Base-by-base conservation (phyloP, 331 rosid species). In the Phaseolus coccineus region DNA sequence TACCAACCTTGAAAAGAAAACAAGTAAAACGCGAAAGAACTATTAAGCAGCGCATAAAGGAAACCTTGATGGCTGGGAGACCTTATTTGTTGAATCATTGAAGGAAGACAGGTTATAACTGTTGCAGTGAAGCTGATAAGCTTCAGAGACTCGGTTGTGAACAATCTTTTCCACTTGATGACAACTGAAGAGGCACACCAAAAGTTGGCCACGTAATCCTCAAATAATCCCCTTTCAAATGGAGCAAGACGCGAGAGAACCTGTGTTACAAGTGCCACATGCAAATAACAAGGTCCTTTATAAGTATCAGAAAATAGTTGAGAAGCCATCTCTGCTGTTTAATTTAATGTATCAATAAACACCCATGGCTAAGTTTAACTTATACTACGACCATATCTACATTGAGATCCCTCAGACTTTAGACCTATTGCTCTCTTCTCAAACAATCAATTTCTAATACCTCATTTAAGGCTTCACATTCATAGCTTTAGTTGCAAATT, bases 121-220 rank as follows among this genome's bases (percentile, higher is more conserved):
- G 99, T 96, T 62, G 92, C 90, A 13, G 73, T 69, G 28, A 91
- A 83, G 89, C 99, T 93, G 81, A 93, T 53, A 61, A 89, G 85
- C 73, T 90, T 93, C 82, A 96, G 80, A 19, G 90, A 73, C 44
- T 84, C 85, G 62, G 93, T 85, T 74, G 91, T 55, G 71, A 93
- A 89, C 73, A 91, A 79, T 82, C 90, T 93, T 87, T 93, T 96
- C 99, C 99, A 96, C 85, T 96, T 91, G 64, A 96, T 75, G 73
- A 93, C 78, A 81, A 91, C 84, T 8, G 97, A 96, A 57, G 98
- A 89, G 62, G 97, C 84, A 77, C 98, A 96, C 99, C 99, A 96
- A 86, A 96, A 91, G 82, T 89, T 96, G 63, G 97, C 99, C 67
- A 95, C 98, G 39, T 93, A 95, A 75, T 95, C 99, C 87, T 93